A percentile compares a stretch with the other conserved stretches of the same genome.
phyloP scores from a whole-genome alignment of 305 asterid species.

The Rubia peregrina region DNA sequence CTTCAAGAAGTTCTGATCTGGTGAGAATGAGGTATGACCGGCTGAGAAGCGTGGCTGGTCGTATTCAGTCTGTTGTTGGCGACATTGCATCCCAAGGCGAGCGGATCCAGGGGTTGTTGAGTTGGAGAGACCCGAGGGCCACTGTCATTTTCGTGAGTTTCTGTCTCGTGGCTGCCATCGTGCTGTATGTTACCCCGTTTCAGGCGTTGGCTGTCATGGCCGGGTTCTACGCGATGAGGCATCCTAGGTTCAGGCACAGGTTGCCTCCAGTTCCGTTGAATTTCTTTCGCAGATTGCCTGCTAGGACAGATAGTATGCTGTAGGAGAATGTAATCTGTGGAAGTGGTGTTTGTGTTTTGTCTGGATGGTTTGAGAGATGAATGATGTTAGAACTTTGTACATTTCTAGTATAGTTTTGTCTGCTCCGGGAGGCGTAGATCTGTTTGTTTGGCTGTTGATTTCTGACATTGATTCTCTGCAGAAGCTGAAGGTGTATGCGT shows the following conservation, averaged over 20 bases:
- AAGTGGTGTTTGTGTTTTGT: not conserved
- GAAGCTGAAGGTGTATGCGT: too few relatives aligned
- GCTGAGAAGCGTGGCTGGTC: constrained; percentile 67
- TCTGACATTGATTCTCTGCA: too few relatives aligned
- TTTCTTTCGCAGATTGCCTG: constrained; percentile 84
- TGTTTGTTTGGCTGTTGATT: too few relatives aligned
- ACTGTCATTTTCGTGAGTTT: constrained; percentile 56
- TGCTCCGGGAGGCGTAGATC: not conserved
- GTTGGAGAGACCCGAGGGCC: constrained; percentile 94
- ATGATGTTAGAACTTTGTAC: not conserved
- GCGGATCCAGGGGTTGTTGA: constrained; percentile 69
- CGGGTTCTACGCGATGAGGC: constrained; percentile 76
- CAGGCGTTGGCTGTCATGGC: constrained; percentile 37
- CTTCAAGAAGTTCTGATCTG: constrained; percentile 42
- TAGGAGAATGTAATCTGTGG: constrained; percentile 19
- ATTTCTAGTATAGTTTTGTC: not conserved
- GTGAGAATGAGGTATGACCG: constrained; percentile 82
- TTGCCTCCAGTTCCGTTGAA: constrained; percentile 66
- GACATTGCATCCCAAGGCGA: constrained; percentile 87
- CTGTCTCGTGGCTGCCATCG: constrained; percentile 55
- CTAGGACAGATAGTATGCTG: constrained; percentile 77
- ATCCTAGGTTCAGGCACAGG: constrained; percentile 67
- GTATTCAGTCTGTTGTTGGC: constrained; percentile 74
- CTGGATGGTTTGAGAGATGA: not conserved
- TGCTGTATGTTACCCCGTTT: constrained; percentile 53